These are phyloP conservation scores for Aureobasidium sp. DNA, from an alignment of 2,329 filamentous ascomycete genomes.

Conservation along the genomic window DNA sequence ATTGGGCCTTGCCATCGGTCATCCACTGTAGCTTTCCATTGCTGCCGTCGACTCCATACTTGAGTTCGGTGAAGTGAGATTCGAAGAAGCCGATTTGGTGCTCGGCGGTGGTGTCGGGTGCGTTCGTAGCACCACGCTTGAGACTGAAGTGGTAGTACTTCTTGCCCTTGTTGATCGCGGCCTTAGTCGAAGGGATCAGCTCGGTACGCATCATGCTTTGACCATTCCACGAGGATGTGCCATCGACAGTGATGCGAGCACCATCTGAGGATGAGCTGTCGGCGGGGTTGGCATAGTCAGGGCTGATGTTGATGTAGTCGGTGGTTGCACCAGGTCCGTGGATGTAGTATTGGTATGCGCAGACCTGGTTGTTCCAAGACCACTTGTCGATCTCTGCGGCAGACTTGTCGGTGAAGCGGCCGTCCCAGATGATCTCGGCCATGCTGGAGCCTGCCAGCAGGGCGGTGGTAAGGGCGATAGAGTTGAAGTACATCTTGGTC, in stretches of 20 bases:
- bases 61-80: constrained; percentile 68
- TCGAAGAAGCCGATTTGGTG: constrained; percentile 62
- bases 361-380: constrained; percentile 49
- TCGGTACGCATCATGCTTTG: constrained; percentile 68
- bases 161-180: constrained; percentile 58
- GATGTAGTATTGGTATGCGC: constrained; percentile 70
- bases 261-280: constrained; percentile 57
- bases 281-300: constrained; percentile 57
- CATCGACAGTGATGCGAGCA: constrained; percentile 59
- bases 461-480: constrained; percentile 16
- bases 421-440: constrained; percentile 54
- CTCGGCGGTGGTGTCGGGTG: constrained; percentile 56
- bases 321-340: constrained; percentile 53
- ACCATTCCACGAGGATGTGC: constrained; percentile 63
- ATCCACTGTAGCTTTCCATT: constrained; percentile 52
- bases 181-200: constrained; percentile 63
- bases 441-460: constrained; percentile 21
- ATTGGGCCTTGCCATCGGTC: constrained; percentile 53
- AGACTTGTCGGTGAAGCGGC: constrained; percentile 56
- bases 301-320: constrained; percentile 56
- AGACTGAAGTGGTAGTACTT: constrained; percentile 69
- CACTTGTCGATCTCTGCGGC: constrained; percentile 51
- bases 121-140: constrained; percentile 51
- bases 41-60: constrained; percentile 49
- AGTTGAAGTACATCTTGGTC: constrained; percentile 1